A percentile compares a stretch with the other conserved stretches of the same genome.
phyloP scores from a whole-genome alignment of 2,329 filamentous ascomycete species.

The Stagonosporopsis chrysanthemi region DNA sequence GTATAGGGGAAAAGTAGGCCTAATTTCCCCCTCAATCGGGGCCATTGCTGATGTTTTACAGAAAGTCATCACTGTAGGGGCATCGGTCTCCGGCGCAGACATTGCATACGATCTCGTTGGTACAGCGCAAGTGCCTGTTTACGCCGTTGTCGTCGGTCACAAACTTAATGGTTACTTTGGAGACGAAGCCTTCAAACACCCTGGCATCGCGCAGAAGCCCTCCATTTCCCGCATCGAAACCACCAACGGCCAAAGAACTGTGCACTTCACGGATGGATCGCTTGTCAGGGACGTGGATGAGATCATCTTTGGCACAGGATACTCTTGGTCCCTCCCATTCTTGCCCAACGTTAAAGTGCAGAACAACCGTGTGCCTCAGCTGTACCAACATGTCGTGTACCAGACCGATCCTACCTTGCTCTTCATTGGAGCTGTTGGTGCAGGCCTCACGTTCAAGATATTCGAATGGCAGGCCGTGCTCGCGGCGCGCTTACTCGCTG shows the following conservation, averaged over 20 bases:
- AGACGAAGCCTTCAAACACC: conserved; percentile 67
- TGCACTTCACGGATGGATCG: conserved; percentile 65
- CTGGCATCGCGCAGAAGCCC: conserved; percentile 57
- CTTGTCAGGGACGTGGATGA: conserved; percentile 63
- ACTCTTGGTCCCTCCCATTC: conserved; percentile 70
- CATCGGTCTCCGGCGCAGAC: conserved; percentile 70
- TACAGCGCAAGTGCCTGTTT: conserved; percentile 57
- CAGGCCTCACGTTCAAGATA: conserved; percentile 68
- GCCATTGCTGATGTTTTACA: conserved; percentile 35
- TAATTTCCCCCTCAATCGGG: background rate
- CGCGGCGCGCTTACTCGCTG: conserved; percentile 65
- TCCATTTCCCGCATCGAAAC: conserved; percentile 57
- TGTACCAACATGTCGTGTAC: conserved; percentile 68
- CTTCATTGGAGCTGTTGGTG: conserved; percentile 65
- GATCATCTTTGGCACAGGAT: conserved; percentile 73
- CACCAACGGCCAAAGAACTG: conserved; percentile 50
- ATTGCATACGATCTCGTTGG: conserved; percentile 63
- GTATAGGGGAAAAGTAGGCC: conserved; percentile 56
- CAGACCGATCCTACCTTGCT: conserved; percentile 62
- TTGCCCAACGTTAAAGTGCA: conserved; percentile 54
- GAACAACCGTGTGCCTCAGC: conserved; percentile 63
- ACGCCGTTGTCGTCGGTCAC: conserved; percentile 63
- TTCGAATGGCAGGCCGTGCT: conserved; percentile 74
- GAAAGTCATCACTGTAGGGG: conserved; percentile 68
- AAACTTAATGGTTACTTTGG: conserved; percentile 64